Conservation (phyloP, 1,139 yeast species). For the Diutina siamensis region DNA sequence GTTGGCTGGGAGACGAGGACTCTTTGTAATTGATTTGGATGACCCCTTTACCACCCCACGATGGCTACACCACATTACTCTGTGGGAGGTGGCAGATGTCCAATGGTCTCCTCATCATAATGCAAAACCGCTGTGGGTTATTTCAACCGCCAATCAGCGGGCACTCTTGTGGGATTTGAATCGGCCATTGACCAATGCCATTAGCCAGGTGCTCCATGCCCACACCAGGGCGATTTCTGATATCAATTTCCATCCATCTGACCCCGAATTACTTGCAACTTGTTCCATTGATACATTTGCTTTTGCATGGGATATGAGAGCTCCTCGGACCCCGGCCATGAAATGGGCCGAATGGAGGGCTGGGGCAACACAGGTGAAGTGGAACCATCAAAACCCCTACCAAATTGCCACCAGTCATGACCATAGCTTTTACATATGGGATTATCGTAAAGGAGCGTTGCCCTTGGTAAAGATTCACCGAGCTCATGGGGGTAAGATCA, state of each 20-base stretch:
- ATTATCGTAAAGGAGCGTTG: conserved; percentile 64
- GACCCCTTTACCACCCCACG: conserved; percentile 94
- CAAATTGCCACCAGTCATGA: conserved; percentile 83
- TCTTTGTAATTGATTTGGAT: conserved; percentile 82
- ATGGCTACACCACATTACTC: conserved; percentile 81
- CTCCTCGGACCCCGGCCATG: conserved; percentile 58
- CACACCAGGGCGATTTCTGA: conserved; percentile 93
- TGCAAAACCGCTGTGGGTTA: conserved; percentile 79
- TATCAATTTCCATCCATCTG: conserved; percentile 79
- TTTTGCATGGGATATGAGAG: conserved; percentile 83
- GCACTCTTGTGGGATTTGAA: conserved; percentile 90
- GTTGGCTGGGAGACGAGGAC: conserved; percentile 79
- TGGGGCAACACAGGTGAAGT: conserved; percentile 88
- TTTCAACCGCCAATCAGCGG: conserved; percentile 89
- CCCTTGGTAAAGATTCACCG: conserved; percentile 52
- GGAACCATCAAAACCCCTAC: conserved; percentile 72
- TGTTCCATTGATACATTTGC: conserved; percentile 87
- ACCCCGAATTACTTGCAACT: conserved; percentile 86
- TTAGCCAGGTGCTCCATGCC: conserved; percentile 76
- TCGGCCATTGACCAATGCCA: conserved; percentile 64
- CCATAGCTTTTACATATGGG: conserved; percentile 76
- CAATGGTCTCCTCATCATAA: conserved; percentile 91
- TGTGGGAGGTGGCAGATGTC: conserved; percentile 98
- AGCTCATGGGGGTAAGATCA: conserved; percentile 77
- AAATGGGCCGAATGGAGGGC: conserved; percentile 91